Base-by-base conservation (phyloP, 345 rosid species). In the Crucihimalaya himalaica region DNA sequence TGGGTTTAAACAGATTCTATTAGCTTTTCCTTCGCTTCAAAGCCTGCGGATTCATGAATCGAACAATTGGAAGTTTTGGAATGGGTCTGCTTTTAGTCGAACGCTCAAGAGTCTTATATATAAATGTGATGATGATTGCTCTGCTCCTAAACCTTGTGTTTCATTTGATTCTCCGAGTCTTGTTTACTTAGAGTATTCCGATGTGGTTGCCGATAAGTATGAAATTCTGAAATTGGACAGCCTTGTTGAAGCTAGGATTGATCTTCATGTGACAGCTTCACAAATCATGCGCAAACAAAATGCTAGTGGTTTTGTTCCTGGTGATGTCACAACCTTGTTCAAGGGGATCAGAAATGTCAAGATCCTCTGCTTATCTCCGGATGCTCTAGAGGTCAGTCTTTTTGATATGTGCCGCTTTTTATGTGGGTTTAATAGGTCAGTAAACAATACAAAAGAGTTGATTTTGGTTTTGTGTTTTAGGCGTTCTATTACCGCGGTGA, bases 291-390 rank as follows among this genome's bases (percentile, higher is more conserved):
- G 56, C 21, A 51, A 68, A 35, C 39, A 16, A 23, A 28, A 48
- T 9, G 5, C 0, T n/a, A 25, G 5, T 40, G 48, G 47, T 40
- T 60, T 51, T 51, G 55, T 67, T 59, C 34, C 78, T 50, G 73
- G 73, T 67, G 63, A 67, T 67, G 73, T 59, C 23, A 50, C 73
- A 28, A 1, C 54, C 2, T 67, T 74, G 55, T 75, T 59, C 54
- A 68, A 11, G 35, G 68, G 56, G 5, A 21, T 75, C 5, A 40
- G 51, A 42, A 39, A 59, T 43, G 79, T 75, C 20, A 52, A 42
- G 40, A 60, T 66, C 73, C 79, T 75, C 48, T 68, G 73, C 47
- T 60, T 75, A 75, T 51, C 79, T 75, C 78, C 78, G 3, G 79
- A 75, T 60, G 63, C 73, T 40, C 1, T 67, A 27, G 78, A 74